A percentile compares a stretch with the other conserved stretches of the same genome.
phyloP scores from a whole-genome alignment of 805 yeast genomes.

The Saturnispora besseyi region DNA sequence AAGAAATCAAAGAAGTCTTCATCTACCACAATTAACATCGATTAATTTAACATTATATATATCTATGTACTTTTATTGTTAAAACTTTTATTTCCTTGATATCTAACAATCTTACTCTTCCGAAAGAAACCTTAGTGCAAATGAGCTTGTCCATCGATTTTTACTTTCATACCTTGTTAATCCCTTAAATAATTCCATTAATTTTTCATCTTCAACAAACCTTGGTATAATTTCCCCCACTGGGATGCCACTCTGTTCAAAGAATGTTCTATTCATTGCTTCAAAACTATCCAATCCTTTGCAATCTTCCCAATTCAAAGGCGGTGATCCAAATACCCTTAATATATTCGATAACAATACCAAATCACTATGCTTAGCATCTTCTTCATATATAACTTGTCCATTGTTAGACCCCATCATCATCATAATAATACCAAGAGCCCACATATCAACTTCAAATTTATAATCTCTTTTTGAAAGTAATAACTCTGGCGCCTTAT shows the following conservation, averaged over 20 bases:
- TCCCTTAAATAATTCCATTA: slow-evolving; percentile 27
- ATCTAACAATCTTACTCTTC: neutral
- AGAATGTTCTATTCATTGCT: slow-evolving; percentile 25
- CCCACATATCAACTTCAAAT: slow-evolving; percentile 60
- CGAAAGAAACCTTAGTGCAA: slow-evolving; percentile 12
- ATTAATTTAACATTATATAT: neutral
- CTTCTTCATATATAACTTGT: slow-evolving; percentile 30
- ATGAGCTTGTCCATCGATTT: slow-evolving; percentile 25
- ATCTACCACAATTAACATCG: neutral
- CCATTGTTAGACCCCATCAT: slow-evolving; percentile 36
- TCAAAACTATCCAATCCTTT: slow-evolving; percentile 29
- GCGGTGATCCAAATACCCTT: slow-evolving; percentile 55
- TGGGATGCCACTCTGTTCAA: slow-evolving; percentile 17
- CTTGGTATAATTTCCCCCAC: slow-evolving; percentile 29
- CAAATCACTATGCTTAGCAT: slow-evolving; percentile 45
- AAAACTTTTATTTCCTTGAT: neutral
- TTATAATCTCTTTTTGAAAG: slow-evolving; percentile 50
- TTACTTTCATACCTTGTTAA: slow-evolving; percentile 37
- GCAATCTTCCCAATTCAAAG: slow-evolving; percentile 37
- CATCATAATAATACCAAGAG: slow-evolving; percentile 55
- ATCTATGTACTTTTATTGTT: slow-evolving; percentile 1
- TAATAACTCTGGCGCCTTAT: slow-evolving; percentile 67
- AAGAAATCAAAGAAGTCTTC: slow-evolving; percentile 34
- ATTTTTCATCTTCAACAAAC: slow-evolving; percentile 9
- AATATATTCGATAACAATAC: slow-evolving; percentile 48